phyloP scores from a whole-genome alignment of 2,329 filamentous ascomycete genomes.

The Lasiodiplodia citricola region DNA sequence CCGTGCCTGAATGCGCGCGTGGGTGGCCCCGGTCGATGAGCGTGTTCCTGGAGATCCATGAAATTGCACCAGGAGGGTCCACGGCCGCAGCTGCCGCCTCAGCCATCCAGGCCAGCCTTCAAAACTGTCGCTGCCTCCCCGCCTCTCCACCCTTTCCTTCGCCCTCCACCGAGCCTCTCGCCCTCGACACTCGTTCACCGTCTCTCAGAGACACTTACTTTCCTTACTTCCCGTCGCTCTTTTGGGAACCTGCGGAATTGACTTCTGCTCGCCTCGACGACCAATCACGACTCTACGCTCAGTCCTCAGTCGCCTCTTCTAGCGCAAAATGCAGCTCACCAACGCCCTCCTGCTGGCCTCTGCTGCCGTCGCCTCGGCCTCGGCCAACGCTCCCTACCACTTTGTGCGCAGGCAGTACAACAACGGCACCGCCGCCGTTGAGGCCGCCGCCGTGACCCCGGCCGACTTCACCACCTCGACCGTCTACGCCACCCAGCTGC shows the following conservation, averaged over 20 bases:
- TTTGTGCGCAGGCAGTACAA: constrained; percentile 24
- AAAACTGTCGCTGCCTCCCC: constrained; percentile 16
- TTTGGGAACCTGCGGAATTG: constrained; percentile 42
- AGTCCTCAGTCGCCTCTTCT: constrained; percentile 37
- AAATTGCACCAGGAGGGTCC: constrained; percentile 22
- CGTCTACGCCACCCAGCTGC: constrained; percentile 26
- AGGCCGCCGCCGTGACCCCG: constrained; percentile 13
- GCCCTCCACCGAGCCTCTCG: constrained; percentile 33
- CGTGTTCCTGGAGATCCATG: constrained; percentile 24
- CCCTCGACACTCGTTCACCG: constrained; percentile 40
- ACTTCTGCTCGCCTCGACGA: constrained; percentile 38
- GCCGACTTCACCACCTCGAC: constrained; percentile 27
- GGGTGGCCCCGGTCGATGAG: constrained; percentile 11
- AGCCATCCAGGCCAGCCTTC: background rate
- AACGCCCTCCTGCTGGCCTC: constrained; percentile 29
- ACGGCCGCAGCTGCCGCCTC: background rate
- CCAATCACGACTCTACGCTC: constrained; percentile 30
- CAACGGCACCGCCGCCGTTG: constrained; percentile 26
- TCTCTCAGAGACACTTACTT: constrained; percentile 40
- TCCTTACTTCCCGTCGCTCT: constrained; percentile 46
- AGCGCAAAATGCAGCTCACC: constrained; percentile 33
- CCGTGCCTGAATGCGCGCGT: background rate
- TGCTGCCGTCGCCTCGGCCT: constrained; percentile 31
- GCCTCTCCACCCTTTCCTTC: constrained; percentile 30
- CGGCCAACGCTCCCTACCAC: constrained; percentile 35